A percentile compares a stretch with the other conserved stretches of the same genome.
Conservation (phyloP, 192 early-diverging fungal genomes). For the Rhizoclosmatium sp. region DNA sequence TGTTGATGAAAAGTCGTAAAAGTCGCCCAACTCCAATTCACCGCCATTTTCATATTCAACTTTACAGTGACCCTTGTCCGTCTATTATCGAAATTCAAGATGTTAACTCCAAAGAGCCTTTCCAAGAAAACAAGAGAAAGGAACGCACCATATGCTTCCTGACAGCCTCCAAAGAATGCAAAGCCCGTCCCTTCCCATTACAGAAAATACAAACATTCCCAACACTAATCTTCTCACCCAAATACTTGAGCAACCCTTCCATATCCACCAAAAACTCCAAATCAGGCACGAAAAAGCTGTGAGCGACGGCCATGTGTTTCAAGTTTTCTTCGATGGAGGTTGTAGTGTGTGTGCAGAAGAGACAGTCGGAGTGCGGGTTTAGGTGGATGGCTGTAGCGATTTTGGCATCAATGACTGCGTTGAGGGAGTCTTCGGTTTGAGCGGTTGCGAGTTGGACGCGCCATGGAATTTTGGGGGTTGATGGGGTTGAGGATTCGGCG, state of each 20-base stretch:
- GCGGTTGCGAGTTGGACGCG: slow-evolving; percentile 54
- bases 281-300: slow-evolving; percentile 97
- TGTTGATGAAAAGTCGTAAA: slow-evolving; percentile 93
- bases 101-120: neutral
- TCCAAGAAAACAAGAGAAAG: neutral
- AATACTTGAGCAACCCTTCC: slow-evolving; percentile 86
- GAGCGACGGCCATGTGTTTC: slow-evolving; percentile 88
- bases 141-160: slow-evolving; percentile 83
- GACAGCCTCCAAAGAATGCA: slow-evolving; percentile 90
- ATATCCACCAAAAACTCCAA: slow-evolving; percentile 91
- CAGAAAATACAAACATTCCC: slow-evolving; percentile 97
- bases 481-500: neutral
- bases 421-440: slow-evolving; percentile 70
- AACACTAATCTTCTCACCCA: slow-evolving; percentile 94
- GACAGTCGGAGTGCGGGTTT: slow-evolving; percentile 74
- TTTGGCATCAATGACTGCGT: slow-evolving; percentile 83
- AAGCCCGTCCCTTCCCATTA: slow-evolving; percentile 85
- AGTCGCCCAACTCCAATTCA: slow-evolving; percentile 92
- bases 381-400: slow-evolving; percentile 74
- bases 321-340: slow-evolving; percentile 70
- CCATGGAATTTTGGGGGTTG: slow-evolving; percentile 37
- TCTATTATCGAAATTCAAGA: slow-evolving; percentile 41
- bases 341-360: slow-evolving; percentile 83
- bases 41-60: slow-evolving; percentile 94
- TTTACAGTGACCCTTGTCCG: slow-evolving; percentile 95